phyloP scores from a whole-genome alignment of 371 early-diverging fungal species.

The Rhizopus arrhizus region DNA sequence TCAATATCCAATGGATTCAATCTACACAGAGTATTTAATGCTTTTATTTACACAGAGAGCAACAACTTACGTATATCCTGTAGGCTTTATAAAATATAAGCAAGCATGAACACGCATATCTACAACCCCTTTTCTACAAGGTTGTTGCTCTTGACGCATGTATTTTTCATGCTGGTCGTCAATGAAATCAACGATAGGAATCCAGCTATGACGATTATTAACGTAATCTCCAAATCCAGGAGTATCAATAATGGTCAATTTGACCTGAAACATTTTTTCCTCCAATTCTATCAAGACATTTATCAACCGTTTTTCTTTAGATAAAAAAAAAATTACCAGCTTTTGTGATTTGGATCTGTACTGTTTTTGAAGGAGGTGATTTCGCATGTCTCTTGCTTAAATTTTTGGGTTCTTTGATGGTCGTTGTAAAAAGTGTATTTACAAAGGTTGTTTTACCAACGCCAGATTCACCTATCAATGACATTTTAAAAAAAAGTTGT shows the following conservation, averaged over 20 bases:
- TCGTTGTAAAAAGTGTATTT: constrained; percentile 86
- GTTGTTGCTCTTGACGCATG: constrained; percentile 82
- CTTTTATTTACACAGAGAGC: constrained; percentile 16
- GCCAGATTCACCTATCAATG: constrained; percentile 56
- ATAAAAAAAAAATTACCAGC: constrained; percentile 61
- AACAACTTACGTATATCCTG: constrained; percentile 77
- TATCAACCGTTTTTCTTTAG: not conserved
- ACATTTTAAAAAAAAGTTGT: not conserved
- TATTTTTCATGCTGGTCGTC: constrained; percentile 93
- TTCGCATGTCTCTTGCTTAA: constrained; percentile 79
- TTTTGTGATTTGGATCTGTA: constrained; percentile 92
- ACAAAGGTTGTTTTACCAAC: constrained; percentile 90
- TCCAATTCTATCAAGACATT: constrained; percentile 27
- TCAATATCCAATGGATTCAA: constrained; percentile 83
- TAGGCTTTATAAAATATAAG: constrained; percentile 84
- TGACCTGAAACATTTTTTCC: constrained; percentile 77
- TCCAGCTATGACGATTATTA: constrained; percentile 91
- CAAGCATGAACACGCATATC: constrained; percentile 92
- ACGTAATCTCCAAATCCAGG: constrained; percentile 91
- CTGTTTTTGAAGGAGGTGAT: constrained; percentile 80
- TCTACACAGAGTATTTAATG: constrained; percentile 43
- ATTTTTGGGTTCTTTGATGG: constrained; percentile 87
- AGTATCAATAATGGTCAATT: constrained; percentile 87
- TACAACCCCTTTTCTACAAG: constrained; percentile 75
- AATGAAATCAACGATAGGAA: constrained; percentile 94